Base-by-base conservation (phyloP, 2,329 filamentous ascomycete species). In the Bimuria novae-zelandiae region DNA sequence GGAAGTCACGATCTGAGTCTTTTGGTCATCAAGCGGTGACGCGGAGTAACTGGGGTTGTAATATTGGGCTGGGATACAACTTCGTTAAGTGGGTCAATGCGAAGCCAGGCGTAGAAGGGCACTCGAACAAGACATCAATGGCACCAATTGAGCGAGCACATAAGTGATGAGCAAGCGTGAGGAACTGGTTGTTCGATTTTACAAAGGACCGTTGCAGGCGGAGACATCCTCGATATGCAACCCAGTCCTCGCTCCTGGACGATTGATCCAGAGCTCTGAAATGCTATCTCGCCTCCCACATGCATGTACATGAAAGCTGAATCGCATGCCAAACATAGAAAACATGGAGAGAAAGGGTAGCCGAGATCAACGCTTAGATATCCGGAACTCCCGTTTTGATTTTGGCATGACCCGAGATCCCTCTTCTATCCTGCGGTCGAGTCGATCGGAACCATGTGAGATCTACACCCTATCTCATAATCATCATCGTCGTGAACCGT, bases 171-270 rank as follows among this genome's bases (percentile, higher is more conserved):
- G 59, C 57, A 62, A 69, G 54, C 54, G 59, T 69, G 63, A 66
- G 65, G 63, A 67, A 64, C 69, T 70, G 68, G 65, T 60, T 63
- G 61, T 70, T 72, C 64, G 67, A 72, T 73, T 65, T 71, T 72
- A 71, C 64, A 70, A 73, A 68, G 65, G 68, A 70, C 70, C 70
- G 64, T 71, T 69, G 75, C 75, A 75, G 65, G 72, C 73, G 68
- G 71, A 76, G 75, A 74, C 71, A 72, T 78, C 76, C 75, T 78
- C 74, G 74, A 77, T 74, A 52, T 69, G 71, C 70, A 75, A 68
- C 71, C 68, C 69, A 66, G 68, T 73, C 71, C 71, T 74, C 67
- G 65, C 72, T 62, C 69, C 62, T 59, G 64, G 67, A 70, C 64
- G 63, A 67, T 60, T 63, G 52, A 65, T 68, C 69, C 62, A 63